phyloP scores from a whole-genome alignment of 169 alveolate species.

The Perkinsus olseni region DNA sequence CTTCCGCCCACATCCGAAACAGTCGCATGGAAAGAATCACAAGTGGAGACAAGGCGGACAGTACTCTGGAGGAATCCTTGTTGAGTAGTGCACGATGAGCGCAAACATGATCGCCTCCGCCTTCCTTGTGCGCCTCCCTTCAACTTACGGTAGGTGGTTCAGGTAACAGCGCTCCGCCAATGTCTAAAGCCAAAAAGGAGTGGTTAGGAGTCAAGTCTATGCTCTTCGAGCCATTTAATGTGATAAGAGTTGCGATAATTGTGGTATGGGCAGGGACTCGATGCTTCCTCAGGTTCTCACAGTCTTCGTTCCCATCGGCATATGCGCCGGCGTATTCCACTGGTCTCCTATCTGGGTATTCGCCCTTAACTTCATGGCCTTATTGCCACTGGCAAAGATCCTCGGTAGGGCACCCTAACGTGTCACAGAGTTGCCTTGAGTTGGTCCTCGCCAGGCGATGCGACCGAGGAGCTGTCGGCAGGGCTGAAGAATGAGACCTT shows the following conservation, averaged over 20 bases:
- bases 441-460: constrained; percentile 29
- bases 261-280: neutral
- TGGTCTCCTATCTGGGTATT: constrained; percentile 49
- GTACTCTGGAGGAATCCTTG: neutral
- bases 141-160: no score
- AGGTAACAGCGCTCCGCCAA: neutral
- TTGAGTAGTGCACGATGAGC: neutral
- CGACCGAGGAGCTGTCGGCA: constrained; percentile 69
- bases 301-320: constrained; percentile 51
- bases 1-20: neutral
- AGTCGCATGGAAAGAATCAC: neutral
- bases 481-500: constrained; percentile 8
- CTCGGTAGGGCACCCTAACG: constrained; percentile 31
- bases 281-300: constrained; percentile 13
- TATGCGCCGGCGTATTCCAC: constrained; percentile 36
- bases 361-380: constrained; percentile 54
- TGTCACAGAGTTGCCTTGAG: neutral
- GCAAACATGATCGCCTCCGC: no score
- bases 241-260: neutral
- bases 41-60: neutral
- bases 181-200: neutral
- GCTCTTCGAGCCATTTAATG: neutral
- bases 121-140: no score
- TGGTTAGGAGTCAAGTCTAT: neutral
- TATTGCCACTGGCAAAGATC: constrained; percentile 66